Conservation (phyloP, 1,139 yeast species). For the Nakaseomyces uthaithaninus region DNA sequence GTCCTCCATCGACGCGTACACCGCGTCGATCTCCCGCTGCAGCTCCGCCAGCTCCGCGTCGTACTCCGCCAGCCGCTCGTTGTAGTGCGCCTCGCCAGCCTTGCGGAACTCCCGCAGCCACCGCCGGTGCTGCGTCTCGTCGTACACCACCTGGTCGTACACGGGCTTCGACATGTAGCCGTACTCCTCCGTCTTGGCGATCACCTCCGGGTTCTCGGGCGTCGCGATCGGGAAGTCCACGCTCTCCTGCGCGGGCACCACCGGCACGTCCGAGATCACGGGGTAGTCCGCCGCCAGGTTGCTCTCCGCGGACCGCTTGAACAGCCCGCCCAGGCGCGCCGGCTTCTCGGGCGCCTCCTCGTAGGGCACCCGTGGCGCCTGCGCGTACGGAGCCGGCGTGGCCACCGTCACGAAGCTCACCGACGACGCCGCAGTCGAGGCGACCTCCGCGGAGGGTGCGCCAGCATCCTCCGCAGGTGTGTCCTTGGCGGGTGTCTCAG, state of each 20-base stretch:
- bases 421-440: conserved; percentile 8
- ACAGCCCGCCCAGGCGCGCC: neutral
- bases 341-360: neutral
- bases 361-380: conserved; percentile 6
- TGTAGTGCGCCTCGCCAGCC: conserved; percentile 13
- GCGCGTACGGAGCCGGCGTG: conserved; percentile 1
- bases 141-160: conserved; percentile 25
- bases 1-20: conserved; percentile 21
- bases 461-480: neutral
- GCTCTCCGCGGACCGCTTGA: conserved; percentile 1
- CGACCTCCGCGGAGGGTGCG: conserved; percentile 5
- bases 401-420: conserved; percentile 4
- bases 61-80: conserved; percentile 16
- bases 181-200: conserved; percentile 23
- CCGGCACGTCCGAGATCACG: conserved; percentile 1
- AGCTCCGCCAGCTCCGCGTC: conserved; percentile 18
- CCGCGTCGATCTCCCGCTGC: conserved; percentile 19
- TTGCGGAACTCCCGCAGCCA: conserved; percentile 17
- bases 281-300: neutral
- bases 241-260: conserved; percentile 8
- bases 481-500: neutral
- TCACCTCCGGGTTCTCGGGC: conserved; percentile 27
- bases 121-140: conserved; percentile 19
- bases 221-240: conserved; percentile 22
- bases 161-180: conserved; percentile 28